Conservation (phyloP, 192 early-diverging fungal genomes). For the Dissophora globulifera region DNA sequence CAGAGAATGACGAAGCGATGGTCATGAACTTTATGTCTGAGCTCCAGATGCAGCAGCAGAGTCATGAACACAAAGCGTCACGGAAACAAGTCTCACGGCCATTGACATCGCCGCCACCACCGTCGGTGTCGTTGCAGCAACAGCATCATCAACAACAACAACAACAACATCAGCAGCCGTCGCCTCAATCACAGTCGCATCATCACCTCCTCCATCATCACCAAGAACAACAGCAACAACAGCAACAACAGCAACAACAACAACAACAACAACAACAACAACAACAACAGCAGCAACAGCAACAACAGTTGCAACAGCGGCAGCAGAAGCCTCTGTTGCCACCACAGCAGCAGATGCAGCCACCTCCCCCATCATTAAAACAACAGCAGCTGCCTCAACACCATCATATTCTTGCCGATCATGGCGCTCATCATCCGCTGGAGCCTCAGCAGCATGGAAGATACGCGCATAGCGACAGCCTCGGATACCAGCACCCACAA, state of each 20-base stretch:
- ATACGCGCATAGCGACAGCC: constrained; percentile 13
- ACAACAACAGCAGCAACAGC: constrained; percentile 9
- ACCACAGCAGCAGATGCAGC: no score
- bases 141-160: constrained; percentile 1
- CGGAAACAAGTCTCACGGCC: constrained; percentile 19
- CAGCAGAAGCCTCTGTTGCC: not conserved
- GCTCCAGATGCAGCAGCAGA: constrained; percentile 25
- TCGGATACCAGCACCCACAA: constrained; percentile 21
- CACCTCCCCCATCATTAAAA: no score
- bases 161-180: constrained; percentile 8
- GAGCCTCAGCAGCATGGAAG: constrained; percentile 8
- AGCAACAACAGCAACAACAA: not conserved
- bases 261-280: constrained; percentile 1
- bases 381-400: constrained; percentile 9
- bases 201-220: constrained; percentile 9
- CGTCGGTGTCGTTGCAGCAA: not conserved
- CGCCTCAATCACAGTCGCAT: constrained; percentile 6
- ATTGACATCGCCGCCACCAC: not conserved
- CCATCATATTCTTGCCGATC: constrained; percentile 14
- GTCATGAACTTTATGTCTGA: constrained; percentile 50
- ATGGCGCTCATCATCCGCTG: not conserved
- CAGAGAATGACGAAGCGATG: constrained; percentile 32
- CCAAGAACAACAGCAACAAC: constrained; percentile 9
- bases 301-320: not conserved
- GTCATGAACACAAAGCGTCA: constrained; percentile 1